Conservation (phyloP, 176 grass and related monocot genomes). For the sorghum (Sorghum bicolor) region DNA sequence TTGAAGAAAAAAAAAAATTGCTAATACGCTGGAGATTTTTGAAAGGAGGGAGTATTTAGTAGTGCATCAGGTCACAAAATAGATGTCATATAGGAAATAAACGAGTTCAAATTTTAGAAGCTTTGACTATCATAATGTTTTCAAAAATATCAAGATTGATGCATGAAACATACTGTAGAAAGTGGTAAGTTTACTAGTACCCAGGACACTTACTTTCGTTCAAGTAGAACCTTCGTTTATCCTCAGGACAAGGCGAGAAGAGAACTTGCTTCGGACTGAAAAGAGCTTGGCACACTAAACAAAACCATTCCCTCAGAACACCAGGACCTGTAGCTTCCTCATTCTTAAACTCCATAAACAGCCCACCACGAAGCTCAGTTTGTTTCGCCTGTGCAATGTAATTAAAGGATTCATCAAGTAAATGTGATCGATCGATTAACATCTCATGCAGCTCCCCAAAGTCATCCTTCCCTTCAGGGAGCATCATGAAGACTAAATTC, state of each 20-base stretch:
- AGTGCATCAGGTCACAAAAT: background rate
- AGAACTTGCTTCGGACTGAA: conserved; percentile 90
- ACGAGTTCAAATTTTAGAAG: background rate
- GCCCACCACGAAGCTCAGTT: conserved; percentile 59
- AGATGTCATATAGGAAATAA: background rate
- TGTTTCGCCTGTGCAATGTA: conserved; percentile 63
- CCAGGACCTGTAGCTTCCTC: conserved; percentile 99
- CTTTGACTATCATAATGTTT: background rate
- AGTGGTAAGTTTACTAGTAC: conserved; percentile 8
- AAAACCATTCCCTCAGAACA: conserved; percentile 97
- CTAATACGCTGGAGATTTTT: too few relatives aligned
- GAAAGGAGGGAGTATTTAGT: too few relatives aligned
- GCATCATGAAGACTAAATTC: conserved; percentile 92
- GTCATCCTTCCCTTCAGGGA: conserved; percentile 84
- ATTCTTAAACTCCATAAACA: conserved; percentile 99
- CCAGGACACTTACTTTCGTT: conserved; percentile 72
- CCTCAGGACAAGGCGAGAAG: conserved; percentile 78
- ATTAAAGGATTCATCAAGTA: conserved; percentile 82
- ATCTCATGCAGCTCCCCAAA: conserved; percentile 91
- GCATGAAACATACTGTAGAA: background rate
- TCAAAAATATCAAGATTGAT: background rate
- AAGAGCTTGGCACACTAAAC: conserved; percentile 79
- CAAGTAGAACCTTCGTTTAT: conserved; percentile 85
- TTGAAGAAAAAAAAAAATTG: too few relatives aligned
- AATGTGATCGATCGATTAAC: conserved; percentile 78